Conservation (phyloP, 169 alveolate genomes). For the Cryptosporidium ubiquitum region DNA sequence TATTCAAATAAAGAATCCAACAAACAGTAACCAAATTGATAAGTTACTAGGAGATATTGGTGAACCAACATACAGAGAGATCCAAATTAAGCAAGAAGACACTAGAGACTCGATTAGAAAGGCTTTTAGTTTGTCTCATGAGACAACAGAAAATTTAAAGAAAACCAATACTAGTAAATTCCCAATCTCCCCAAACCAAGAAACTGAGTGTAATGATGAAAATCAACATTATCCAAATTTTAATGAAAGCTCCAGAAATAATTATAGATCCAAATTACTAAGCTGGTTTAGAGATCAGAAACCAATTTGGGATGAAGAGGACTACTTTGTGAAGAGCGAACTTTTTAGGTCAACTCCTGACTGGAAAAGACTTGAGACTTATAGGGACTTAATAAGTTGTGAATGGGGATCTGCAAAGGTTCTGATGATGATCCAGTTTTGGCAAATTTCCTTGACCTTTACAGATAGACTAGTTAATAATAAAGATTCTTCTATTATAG, state of each 20-base stretch:
- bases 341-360: slow-evolving; percentile 65
- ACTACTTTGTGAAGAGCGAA: slow-evolving; percentile 5
- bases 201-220: not conserved
- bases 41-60: slow-evolving; percentile 13
- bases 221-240: not conserved
- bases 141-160: not conserved
- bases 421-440: slow-evolving; percentile 33
- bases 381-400: slow-evolving; percentile 17
- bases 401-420: slow-evolving; percentile 72
- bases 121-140: not conserved
- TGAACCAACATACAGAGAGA: slow-evolving; percentile 66
- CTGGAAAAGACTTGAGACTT: slow-evolving; percentile 26
- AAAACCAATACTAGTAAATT: not conserved
- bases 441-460: slow-evolving; percentile 56
- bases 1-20: not conserved
- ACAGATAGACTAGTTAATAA: slow-evolving; percentile 48
- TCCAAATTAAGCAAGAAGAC: not conserved
- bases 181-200: not conserved
- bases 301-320: slow-evolving; percentile 48
- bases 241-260: not conserved
- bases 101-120: not conserved
- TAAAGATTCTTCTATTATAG: slow-evolving; percentile 34
- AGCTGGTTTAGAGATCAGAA: slow-evolving; percentile 33
- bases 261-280: not conserved
- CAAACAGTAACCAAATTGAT: not conserved